A percentile compares a stretch with the other conserved stretches of the same genome.
These are phyloP conservation scores for Solanum bulbocastanum DNA, from an alignment of 257 asterid genomes.

Conservation along the genomic window DNA sequence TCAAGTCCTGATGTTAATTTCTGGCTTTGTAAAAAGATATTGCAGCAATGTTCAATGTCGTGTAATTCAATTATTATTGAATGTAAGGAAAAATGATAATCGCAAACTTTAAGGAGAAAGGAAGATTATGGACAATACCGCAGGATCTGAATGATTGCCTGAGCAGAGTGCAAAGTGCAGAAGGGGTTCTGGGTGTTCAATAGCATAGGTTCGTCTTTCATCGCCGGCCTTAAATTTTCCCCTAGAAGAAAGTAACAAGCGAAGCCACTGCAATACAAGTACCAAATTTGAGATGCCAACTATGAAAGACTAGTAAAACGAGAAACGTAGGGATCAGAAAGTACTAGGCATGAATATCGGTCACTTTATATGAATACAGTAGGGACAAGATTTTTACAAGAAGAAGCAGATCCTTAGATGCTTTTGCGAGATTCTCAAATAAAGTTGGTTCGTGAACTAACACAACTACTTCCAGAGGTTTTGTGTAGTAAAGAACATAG, in stretches of 20 bases:
- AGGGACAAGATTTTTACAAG: no score
- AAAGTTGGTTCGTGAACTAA: neutral
- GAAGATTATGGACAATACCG: slow-evolving; percentile 31
- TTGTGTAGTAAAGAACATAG: neutral
- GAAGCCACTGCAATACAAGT: slow-evolving; percentile 51
- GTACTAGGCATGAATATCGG: neutral
- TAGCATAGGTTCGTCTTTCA: slow-evolving; percentile 54
- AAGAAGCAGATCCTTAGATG: neutral
- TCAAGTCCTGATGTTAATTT: neutral
- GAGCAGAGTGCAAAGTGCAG: slow-evolving; percentile 80
- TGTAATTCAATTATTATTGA: neutral
- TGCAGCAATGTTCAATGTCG: neutral
- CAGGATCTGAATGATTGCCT: slow-evolving; percentile 94
- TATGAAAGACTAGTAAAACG: neutral
- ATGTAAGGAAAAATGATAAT: neutral
- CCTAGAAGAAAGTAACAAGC: slow-evolving; percentile 59
- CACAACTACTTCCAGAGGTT: neutral
- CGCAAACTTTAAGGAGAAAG: neutral
- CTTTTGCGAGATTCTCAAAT: neutral
- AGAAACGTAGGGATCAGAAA: neutral
- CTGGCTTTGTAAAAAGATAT: neutral
- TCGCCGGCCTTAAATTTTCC: slow-evolving; percentile 66
- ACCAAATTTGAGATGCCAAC: neutral
- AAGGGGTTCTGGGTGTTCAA: slow-evolving; percentile 69
- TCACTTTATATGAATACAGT: neutral